Evolutionary conservation across 2,329 filamentous ascomycete species (phyloP).

Genomic region (Colletotrichum sp.): DNA sequence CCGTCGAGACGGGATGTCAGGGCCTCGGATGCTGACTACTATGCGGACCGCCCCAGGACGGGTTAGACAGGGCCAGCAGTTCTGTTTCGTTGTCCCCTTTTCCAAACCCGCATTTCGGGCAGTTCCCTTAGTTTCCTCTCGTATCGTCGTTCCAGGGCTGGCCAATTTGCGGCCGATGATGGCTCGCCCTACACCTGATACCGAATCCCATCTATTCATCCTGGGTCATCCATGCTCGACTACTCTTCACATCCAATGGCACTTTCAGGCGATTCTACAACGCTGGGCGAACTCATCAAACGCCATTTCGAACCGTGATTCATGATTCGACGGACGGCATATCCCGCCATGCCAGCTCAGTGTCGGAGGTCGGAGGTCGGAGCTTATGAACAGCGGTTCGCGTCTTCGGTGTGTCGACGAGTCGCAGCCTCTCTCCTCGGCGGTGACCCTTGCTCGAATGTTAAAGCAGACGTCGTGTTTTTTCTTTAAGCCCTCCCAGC

Average conservation of each 20-base stretch:
- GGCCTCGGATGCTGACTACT: constrained; percentile 9
- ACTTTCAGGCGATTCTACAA: neutral
- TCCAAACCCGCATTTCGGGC: neutral
- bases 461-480: neutral
- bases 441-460: neutral
- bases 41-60: neutral
- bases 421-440: neutral
- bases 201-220: neutral
- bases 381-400: constrained; percentile 3
- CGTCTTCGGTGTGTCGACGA: neutral
- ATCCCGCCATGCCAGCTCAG: neutral
- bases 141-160: neutral
- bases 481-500: neutral
- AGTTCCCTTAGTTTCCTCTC: neutral
- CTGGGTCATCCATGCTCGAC: neutral
- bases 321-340: neutral
- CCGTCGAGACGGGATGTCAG: constrained; percentile 17
- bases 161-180: neutral
- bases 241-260: neutral
- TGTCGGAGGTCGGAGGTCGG: constrained; percentile 7
- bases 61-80: neutral
- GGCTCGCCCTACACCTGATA: neutral
- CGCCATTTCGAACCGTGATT: neutral
- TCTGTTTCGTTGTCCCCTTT: neutral
- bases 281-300: neutral